Evolutionary conservation across 345 rosid species (phyloP), one percentile per base, ranked within the genome.

Genomic region (Bruguiera gymnorhiza): DNA sequence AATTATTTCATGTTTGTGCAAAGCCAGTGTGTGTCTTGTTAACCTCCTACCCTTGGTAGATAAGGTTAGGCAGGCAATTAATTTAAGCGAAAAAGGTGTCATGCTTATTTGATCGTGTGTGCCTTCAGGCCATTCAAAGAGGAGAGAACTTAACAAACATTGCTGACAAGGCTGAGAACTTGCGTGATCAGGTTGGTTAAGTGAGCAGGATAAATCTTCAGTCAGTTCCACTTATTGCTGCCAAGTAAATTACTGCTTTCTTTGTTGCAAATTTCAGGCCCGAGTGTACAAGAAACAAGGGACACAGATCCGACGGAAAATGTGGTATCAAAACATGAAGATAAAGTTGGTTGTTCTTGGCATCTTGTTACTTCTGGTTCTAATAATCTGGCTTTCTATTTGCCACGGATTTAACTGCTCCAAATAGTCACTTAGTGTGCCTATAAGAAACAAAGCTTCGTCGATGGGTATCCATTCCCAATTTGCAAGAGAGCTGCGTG

Each of bases 311-410:
- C 80, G 91, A 39, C 74, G 86, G 65, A 95, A 87, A 72, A 79
- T 95, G 92, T 95, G 99, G 99, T 91, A 89, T 65, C 97, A 95
- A 70, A 92, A 89, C 89, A 92, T 92, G 97, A 95, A 95, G 86
- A 89, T 94, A 55, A 94, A 94, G 80, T 73, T 95, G 78, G 88
- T 87, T 32, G 97, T 92, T 48, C 78, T 91, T 0, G 99, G 96
- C 63, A 89, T 95, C 78, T 75, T 95, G 52, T 58, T 92, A 64
- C 77, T 88, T 69, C 89, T 92, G 43, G 81, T 89, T 71, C 87
- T 95, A 63, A 66, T 91, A 60, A 88, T 95, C 68, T 89, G 97
- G 99, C 84, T 95, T 65, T 92, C 97, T 1, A 73, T 88, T 62
- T 91, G 96, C 78, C 92, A 83, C 24, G 99, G 97, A 43, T 91